Evolutionary conservation across 2,329 filamentous ascomycete genomes (phyloP), one percentile per base, ranked within the genome.

Genomic region (Monilinia fructicola): DNA sequence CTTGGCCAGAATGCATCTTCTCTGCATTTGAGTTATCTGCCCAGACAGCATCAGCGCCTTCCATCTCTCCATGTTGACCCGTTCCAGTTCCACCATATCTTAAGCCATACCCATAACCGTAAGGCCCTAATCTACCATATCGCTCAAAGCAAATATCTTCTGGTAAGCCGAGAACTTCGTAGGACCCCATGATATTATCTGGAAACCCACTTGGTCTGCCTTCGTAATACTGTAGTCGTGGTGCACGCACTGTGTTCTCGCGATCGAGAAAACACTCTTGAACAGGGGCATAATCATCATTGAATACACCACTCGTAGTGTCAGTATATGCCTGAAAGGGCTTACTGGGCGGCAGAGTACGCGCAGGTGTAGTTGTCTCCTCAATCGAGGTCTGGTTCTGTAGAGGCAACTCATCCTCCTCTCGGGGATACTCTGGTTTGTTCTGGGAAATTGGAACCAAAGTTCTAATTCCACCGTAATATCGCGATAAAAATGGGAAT

Each of bases 111-210:
- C 94, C 94, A 69, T 92, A 86, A 0, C 94, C 94, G 73, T 99
- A 99, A 0, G 94, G 91, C 0, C 92, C 93, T 40, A 95, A 86
- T 70, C 93, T 86, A 3, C 94, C 94, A 76, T 91, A 96, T 2
- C 95, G 85, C 72, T 99, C 95, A 75, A 97, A 97, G 79, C 95
- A 99, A 56, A 97, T 86, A 73, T 96, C 90, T 71, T 96, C 87
- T 23, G 90, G 86, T 46, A 98, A 80, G 0, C 88, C 89, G 16
- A 98, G 79, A 52, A 94, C 78, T 12, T 93, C 87, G 73, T 97
- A 93, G 0, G 92, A 96, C n/a, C 95, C 95, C 74, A 94, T 85
- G 2, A 91, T 86, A 67, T 92, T 86, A 59, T 95, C 87, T 0
- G 95, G 95, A 76, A 96, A 96, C 0, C 93, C 94, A 67, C 85